Evolutionary conservation across 768 basidiomycete species (phyloP).

Genomic region (Grammothele lineata): DNA sequence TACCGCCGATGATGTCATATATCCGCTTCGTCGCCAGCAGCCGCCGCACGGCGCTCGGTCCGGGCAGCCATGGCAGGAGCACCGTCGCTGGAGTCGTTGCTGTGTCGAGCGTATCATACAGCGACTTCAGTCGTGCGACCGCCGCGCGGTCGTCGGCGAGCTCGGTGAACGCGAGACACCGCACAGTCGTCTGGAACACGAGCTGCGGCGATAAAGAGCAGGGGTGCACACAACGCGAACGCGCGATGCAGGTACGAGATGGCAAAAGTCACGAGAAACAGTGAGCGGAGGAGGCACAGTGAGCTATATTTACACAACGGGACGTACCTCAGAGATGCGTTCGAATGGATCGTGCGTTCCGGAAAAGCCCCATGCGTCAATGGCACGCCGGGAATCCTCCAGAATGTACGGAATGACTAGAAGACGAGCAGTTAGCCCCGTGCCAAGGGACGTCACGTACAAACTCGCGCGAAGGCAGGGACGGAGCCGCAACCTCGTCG

Average conservation of each 20-base stretch:
- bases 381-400: conserved; percentile 55
- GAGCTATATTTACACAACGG: background rate
- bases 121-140: conserved; percentile 55
- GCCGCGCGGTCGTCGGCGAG: conserved; percentile 61
- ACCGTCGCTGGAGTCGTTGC: conserved; percentile 72
- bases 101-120: conserved; percentile 66
- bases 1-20: conserved; percentile 60
- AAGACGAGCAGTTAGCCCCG: too few relatives aligned
- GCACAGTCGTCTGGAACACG: conserved; percentile 69
- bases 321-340: conserved; percentile 43
- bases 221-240: background rate
- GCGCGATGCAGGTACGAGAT: too few relatives aligned
- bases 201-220: conserved; percentile 31
- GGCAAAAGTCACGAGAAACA: background rate
- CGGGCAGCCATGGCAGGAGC: conserved; percentile 74
- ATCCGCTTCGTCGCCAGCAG: conserved; percentile 71
- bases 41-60: conserved; percentile 66
- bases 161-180: conserved; percentile 62
- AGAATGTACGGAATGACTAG: conserved; percentile 64
- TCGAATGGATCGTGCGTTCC: conserved; percentile 73
- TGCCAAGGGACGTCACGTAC: too few relatives aligned
- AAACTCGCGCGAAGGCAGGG: too few relatives aligned
- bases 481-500: too few relatives aligned
- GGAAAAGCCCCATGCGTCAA: conserved; percentile 61
- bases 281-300: background rate